These are phyloP conservation scores for Auriscalpium microsporum DNA, from an alignment of 768 basidiomycete species.

Conservation along the genomic window DNA sequence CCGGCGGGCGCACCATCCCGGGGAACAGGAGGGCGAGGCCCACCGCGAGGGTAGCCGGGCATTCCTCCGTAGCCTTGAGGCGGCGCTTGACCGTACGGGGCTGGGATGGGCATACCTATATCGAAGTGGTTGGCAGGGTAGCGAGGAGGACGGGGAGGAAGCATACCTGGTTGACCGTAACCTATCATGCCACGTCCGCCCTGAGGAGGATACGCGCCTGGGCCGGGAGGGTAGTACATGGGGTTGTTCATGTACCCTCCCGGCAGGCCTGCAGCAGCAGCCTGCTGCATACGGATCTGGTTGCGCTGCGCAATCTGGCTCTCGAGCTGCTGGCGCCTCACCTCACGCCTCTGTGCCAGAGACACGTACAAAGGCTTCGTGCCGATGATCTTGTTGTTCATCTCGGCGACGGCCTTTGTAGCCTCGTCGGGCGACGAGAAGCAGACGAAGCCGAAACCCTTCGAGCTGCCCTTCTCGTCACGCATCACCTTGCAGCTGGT, in stretches of 20 bases:
- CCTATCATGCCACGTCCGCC: constrained; percentile 66
- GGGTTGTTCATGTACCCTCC: constrained; percentile 78
- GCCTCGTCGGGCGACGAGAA: constrained; percentile 98
- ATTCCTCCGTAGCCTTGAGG: constrained; percentile 69
- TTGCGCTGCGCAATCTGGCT: constrained; percentile 98
- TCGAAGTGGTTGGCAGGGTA: constrained; percentile 68
- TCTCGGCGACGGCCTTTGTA: constrained; percentile 97
- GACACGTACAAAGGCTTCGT: constrained; percentile 98
- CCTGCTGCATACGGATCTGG: constrained; percentile 95
- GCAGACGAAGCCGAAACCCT: constrained; percentile 99
- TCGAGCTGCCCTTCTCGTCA: constrained; percentile 87
- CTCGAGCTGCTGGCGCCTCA: constrained; percentile 96
- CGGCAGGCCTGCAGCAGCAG: constrained; percentile 79
- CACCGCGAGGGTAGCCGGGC: constrained; percentile 55
- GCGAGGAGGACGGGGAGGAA: constrained; percentile 74
- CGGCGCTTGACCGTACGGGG: constrained; percentile 63
- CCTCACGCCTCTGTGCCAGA: constrained; percentile 95
- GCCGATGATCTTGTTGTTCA: constrained; percentile 99
- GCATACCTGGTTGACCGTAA: constrained; percentile 78
- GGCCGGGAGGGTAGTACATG: constrained; percentile 77
- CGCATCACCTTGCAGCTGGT: constrained; percentile 99
- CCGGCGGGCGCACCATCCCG: constrained; percentile 61
- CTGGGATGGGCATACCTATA: constrained; percentile 68
- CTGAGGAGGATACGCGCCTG: constrained; percentile 76
- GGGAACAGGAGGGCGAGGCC: constrained; percentile 52